phyloP scores from a whole-genome alignment of 1,139 yeast species.

The Hanseniaspora uvarum region DNA sequence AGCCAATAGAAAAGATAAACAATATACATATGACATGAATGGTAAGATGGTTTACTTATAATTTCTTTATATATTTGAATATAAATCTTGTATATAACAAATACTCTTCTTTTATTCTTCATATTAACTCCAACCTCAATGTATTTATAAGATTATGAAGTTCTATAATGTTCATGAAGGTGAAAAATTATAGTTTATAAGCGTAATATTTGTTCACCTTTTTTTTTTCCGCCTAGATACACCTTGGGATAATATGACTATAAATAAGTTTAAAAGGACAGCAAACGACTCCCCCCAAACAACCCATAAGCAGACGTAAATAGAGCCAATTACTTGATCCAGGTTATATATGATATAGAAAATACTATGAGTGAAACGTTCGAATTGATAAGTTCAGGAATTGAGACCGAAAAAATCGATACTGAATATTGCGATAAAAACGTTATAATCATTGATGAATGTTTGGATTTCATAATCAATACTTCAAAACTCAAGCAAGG shows the following conservation, averaged over 20 bases:
- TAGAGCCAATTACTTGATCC: no score
- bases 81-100: neutral
- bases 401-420: neutral
- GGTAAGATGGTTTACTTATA: conserved; percentile 49
- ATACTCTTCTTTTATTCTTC: neutral
- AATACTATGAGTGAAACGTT: neutral
- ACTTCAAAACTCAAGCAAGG: neutral
- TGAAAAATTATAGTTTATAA: no score
- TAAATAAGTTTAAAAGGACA: no score
- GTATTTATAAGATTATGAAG: no score
- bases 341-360: no score
- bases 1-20: conserved; percentile 78
- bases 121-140: no score
- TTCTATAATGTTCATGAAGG: no score
- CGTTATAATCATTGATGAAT: conserved; percentile 4
- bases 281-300: no score
- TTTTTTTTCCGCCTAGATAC: neutral
- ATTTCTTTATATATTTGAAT: conserved; percentile 8
- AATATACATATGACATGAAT: conserved; percentile 59
- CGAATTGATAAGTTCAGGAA: conserved; percentile 1
- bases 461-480: conserved; percentile 5
- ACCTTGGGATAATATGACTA: no score
- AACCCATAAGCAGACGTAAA: no score
- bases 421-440: neutral
- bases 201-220: no score